Base-by-base conservation (phyloP, 2,329 filamentous ascomycete species). In the Ophiobolus disseminans region DNA sequence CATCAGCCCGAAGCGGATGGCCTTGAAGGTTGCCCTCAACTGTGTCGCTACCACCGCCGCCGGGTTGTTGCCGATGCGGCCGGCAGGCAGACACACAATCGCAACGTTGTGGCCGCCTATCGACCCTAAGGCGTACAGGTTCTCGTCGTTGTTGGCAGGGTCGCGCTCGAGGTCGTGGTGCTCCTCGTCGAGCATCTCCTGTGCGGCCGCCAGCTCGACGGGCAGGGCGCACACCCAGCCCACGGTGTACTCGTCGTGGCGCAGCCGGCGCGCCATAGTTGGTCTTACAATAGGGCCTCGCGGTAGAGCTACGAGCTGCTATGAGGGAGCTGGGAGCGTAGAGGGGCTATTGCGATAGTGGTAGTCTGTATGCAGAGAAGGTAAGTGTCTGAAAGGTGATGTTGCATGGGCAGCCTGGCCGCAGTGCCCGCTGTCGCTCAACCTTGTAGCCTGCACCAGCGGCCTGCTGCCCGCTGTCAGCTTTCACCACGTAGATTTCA, bases 1-100 rank as follows among this genome's bases (percentile, higher is more conserved):
- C 63, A 79, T 66, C 3, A 79, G 57, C 4, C 65, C 68, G 25
- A 77, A 62, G 20, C 57, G 63, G 22, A 76, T 70, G 3, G 43
- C 25, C 26, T 32, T 40, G 50, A 75, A 75, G 4, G 58, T 64
- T 10, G 44, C 40, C 16, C 50, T 41, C 54, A 74, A 63, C 17
- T 63, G 42, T 22, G 44, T 60, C 4, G 63, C 66, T 13, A 66
- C 65, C 2, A 50, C 58, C n/a, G 71, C 68, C 6, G 72, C 67
- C 6, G 65, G 43, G 39, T 38, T 63, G 3, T 48, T 73, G 9
- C 74, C 73, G 25, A 64, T 65, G 19, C 55, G 50, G 19, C 71
- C 68, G 11, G 42, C 47, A 7, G 65, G 69, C 3, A 74, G 42
- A 39, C 64, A 67, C 10, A 63, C 64, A 30, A 73, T 64, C 14